Conservation (phyloP, 768 basidiomycete species). For the Rhodotorula toruloides region DNA sequence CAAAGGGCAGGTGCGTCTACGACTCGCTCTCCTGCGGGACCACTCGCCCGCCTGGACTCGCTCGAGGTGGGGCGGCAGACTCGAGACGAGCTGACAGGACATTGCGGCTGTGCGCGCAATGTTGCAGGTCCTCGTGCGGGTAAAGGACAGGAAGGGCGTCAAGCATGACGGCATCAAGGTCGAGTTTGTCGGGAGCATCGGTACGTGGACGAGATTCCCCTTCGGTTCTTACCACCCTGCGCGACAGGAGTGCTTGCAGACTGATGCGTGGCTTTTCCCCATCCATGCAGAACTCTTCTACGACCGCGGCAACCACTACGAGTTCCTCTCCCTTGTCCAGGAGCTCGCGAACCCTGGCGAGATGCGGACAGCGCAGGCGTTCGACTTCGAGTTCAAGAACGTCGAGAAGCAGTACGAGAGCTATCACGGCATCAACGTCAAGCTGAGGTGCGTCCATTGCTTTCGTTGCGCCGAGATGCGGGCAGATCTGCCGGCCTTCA, state of each 20-base stretch:
- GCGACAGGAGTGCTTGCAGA: not conserved
- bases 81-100: not conserved
- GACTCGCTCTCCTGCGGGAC: not conserved
- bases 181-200: conserved; percentile 93
- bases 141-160: conserved; percentile 90
- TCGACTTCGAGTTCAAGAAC: conserved; percentile 96
- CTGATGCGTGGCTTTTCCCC: not conserved
- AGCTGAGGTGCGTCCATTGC: conserved; percentile 63
- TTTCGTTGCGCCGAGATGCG: not conserved
- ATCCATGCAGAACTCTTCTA: conserved; percentile 63
- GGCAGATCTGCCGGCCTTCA: not conserved
- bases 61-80: not conserved
- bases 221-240: not conserved
- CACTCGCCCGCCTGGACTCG: too few species aligned
- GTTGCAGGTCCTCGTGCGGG: conserved; percentile 69
- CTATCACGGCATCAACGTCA: conserved; percentile 97
- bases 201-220: conserved; percentile 47
- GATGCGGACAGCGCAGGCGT: conserved; percentile 91
- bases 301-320: conserved; percentile 95
- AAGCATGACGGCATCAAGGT: conserved; percentile 96
- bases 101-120: not conserved
- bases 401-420: conserved; percentile 99
- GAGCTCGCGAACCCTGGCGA: conserved; percentile 95
- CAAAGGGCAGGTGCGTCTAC: conserved; percentile 63
- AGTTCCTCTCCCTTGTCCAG: conserved; percentile 90